These are phyloP conservation scores for Pythium aristosporum DNA, from an alignment of 352 stramenopile genomes.

Conservation along the genomic window DNA sequence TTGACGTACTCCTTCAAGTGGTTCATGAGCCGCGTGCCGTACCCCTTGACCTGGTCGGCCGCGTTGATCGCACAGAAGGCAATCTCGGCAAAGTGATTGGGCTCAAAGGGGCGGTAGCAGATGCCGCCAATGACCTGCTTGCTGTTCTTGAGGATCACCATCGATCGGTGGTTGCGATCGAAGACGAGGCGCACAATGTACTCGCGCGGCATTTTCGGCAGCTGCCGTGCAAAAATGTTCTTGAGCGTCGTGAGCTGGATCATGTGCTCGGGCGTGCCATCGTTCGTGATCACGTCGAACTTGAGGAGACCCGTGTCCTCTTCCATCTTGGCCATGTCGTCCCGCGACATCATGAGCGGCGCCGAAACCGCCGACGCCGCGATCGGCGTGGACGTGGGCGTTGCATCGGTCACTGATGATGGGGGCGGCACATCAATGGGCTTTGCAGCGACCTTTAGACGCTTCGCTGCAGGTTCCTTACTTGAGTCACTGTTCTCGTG, in stretches of 20 bases:
- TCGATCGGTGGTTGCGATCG: slow-evolving; percentile 93
- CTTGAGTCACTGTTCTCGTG: background rate
- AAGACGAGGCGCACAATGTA: slow-evolving; percentile 99
- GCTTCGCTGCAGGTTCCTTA: slow-evolving; percentile 31
- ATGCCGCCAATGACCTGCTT: slow-evolving; percentile 97
- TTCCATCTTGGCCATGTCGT: slow-evolving; percentile 89
- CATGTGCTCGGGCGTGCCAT: slow-evolving; percentile 85
- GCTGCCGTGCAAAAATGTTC: slow-evolving; percentile 97
- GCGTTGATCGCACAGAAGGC: slow-evolving; percentile 98
- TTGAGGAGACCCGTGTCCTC: slow-evolving; percentile 77
- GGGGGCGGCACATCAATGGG: slow-evolving; percentile 1
- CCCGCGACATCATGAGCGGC: slow-evolving; percentile 69
- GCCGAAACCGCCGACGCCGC: slow-evolving; percentile 17
- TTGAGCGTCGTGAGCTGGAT: slow-evolving; percentile 95
- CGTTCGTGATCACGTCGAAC: slow-evolving; percentile 91
- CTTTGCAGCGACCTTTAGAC: slow-evolving; percentile 39
- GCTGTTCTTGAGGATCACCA: slow-evolving; percentile 92
- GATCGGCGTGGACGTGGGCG: background rate
- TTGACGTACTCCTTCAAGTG: slow-evolving; percentile 98
- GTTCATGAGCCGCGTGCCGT: slow-evolving; percentile 99
- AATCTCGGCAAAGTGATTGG: slow-evolving; percentile 98
- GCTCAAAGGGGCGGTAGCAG: slow-evolving; percentile 95
- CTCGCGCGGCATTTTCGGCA: slow-evolving; percentile 99
- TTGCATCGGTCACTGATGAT: background rate
- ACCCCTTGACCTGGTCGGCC: slow-evolving; percentile 95